Evolutionary conservation across 2,329 filamentous ascomycete species (phyloP), one percentile per base, ranked within the genome.

Genomic region (Aspergillus bombycis): DNA sequence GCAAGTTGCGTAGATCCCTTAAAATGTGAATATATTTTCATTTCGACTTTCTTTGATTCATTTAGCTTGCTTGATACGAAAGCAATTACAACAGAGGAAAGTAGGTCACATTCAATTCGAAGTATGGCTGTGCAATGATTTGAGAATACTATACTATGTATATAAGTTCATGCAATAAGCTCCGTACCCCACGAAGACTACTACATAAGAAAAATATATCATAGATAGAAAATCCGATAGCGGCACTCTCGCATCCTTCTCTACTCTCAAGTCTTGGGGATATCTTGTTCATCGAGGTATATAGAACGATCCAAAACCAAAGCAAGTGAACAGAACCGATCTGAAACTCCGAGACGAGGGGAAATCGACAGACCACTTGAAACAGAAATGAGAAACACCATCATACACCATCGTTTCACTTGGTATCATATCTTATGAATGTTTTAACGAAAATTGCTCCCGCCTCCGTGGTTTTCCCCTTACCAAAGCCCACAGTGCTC

Each of bases 401-500:
- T 62, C 63, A 63, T 69, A 70, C 68, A 70, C 68, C 70, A 67
- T 71, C 69, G 60, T 71, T 70, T 70, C 69, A 68, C 63, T 69
- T 71, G 68, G 69, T 71, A 70, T 70, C 69, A 71, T 71, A 65
- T 67, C 64, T 66, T 61, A 59, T 61, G 52, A 62, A 58, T 64
- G 57, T 70, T 65, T 69, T 62, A 62, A 67, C 50, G 48, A 60
- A 62, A 57, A 59, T 41, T 59, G 58, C 53, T 52, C 57, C 41
- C 58, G 38, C 58, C 52, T 45, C 45, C 46, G 56, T 58, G 43
- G 53, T 65, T 46, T 57, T 59, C 62, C 60, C 59, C 56, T 52
- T 60, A 56, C 55, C 30, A 58, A 26, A 64, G 21, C 30, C 54
- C 30, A 59, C 26, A 12, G 50, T 38, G 52, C 16, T 55, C 52